phyloP scores from a whole-genome alignment of 2,329 filamentous ascomycete genomes.

The Exophiala phaeomuriformis region DNA sequence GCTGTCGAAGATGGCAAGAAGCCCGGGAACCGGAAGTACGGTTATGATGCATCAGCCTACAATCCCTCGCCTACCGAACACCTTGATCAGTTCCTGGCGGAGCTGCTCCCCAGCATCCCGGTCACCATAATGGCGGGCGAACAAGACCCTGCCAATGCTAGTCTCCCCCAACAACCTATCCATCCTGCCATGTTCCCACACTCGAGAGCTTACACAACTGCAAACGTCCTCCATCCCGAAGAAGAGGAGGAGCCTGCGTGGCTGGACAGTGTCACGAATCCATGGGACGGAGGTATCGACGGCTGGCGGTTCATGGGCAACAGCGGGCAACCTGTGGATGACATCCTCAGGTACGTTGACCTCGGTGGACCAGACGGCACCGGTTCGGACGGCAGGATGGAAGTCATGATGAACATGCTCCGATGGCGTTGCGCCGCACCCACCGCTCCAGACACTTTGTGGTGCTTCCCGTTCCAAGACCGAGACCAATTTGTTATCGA shows the following conservation, averaged over 20 bases:
- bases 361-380: slow-evolving; percentile 29
- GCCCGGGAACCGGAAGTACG: slow-evolving; percentile 66
- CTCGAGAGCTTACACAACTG: slow-evolving; percentile 58
- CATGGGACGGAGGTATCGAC: slow-evolving; percentile 83
- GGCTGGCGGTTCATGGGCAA: slow-evolving; percentile 83
- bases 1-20: slow-evolving; percentile 42
- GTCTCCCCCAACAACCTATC: slow-evolving; percentile 85
- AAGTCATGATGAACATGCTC: slow-evolving; percentile 91
- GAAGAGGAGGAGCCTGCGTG: slow-evolving; percentile 55
- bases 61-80: slow-evolving; percentile 77
- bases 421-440: slow-evolving; percentile 87
- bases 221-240: slow-evolving; percentile 35
- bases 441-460: slow-evolving; percentile 93
- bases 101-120: slow-evolving; percentile 76
- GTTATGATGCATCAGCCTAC: slow-evolving; percentile 83
- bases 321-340: slow-evolving; percentile 86
- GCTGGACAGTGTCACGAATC: slow-evolving; percentile 87
- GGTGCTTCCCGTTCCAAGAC: slow-evolving; percentile 94
- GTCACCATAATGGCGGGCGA: slow-evolving; percentile 81
- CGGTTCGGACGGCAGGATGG: slow-evolving; percentile 53
- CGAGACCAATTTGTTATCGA: slow-evolving; percentile 84
- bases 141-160: slow-evolving; percentile 79
- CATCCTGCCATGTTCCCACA: slow-evolving; percentile 85
- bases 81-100: slow-evolving; percentile 73
- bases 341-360: slow-evolving; percentile 85